Percentiles rank a stretch among this genome's conserved stretches.
These are phyloP conservation scores for Sugiyamaella lignohabitans DNA, from an alignment of 805 yeast genomes.

Conservation along the genomic window DNA sequence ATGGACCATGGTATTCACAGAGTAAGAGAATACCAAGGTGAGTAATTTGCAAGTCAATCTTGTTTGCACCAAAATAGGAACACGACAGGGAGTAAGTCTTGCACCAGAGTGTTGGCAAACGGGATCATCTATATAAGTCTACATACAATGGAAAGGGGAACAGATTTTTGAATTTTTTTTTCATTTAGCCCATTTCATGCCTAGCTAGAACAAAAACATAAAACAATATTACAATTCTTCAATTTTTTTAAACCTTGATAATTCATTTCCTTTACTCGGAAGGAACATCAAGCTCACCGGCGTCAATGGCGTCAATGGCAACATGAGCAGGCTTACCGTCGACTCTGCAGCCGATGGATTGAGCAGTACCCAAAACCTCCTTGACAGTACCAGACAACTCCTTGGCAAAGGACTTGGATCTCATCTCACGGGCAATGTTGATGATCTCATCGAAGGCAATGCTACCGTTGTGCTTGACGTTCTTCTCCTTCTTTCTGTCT, in stretches of 20 bases:
- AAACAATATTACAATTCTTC: slow-evolving; percentile 3
- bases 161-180: neutral
- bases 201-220: slow-evolving; percentile 23
- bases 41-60: slow-evolving; percentile 66
- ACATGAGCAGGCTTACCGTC: slow-evolving; percentile 99
- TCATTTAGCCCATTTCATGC: neutral
- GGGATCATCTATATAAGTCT: no score
- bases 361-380: slow-evolving; percentile 99
- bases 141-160: neutral
- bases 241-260: slow-evolving; percentile 5
- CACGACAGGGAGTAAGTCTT: slow-evolving; percentile 54
- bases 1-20: slow-evolving; percentile 60
- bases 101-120: slow-evolving; percentile 94
- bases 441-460: slow-evolving; percentile 92
- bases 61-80: slow-evolving; percentile 91
- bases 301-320: slow-evolving; percentile 96
- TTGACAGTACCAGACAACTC: slow-evolving; percentile 92
- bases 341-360: slow-evolving; percentile 99
- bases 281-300: slow-evolving; percentile 83
- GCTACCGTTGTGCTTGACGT: slow-evolving; percentile 99
- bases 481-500: slow-evolving; percentile 99
- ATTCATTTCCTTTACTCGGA: slow-evolving; percentile 6
- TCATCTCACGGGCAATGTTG: slow-evolving; percentile 97
- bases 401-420: slow-evolving; percentile 97
- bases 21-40: slow-evolving; percentile 47